Base-by-base conservation (phyloP, 495 filamentous ascomycete species). In the Lentithecium fluviatile region DNA sequence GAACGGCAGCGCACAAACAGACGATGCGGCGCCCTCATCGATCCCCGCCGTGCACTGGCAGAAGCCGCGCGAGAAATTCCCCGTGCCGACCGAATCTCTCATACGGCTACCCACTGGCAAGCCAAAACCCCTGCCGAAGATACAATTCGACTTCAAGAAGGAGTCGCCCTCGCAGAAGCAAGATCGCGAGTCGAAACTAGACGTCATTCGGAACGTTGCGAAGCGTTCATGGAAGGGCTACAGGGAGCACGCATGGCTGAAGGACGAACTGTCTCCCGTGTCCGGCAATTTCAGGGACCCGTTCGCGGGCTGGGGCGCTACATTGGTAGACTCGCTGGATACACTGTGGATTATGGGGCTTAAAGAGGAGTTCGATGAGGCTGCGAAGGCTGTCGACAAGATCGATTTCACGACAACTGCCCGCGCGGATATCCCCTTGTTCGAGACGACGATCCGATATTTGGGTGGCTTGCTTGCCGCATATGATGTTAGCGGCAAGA, bases 271-370 rank as follows among this genome's bases (percentile, higher is more conserved):
- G 5, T 52, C 51, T 24, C 76, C 76, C n/a, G 64, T 76, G 1
- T 73, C 72, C 8, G 76, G 74, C 10, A 56, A 57, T 11, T 59
- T 50, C 42, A 76, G 77, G 48, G 79, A 97, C 67, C 89, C 92
- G 0, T 98, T 98, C 68, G 91, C 87, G 70, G 90, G 89, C 21
- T 98, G 94, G 94, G 94, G 88, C 20, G 94, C 94, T 3, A 97
- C 94, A 1, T 70, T 98, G 58, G 91, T 98, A 4, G 94, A 98
- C 76, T 74, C 87, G n/a, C 76, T 98, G 37, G 94, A 98, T 72
- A 95, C 92, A 0, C 76, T 98, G 15, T 97, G 91, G 91, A 94
- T 98, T 58, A 96, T 97, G 91, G 91, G 84, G 7, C 68, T 97
- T 72, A 85, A 89, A 71, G 79, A 89, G 6, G 92, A 97, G 64